phyloP scores from a whole-genome alignment of 2,329 filamentous ascomycete species.

The Rhinocladiella similis region DNA sequence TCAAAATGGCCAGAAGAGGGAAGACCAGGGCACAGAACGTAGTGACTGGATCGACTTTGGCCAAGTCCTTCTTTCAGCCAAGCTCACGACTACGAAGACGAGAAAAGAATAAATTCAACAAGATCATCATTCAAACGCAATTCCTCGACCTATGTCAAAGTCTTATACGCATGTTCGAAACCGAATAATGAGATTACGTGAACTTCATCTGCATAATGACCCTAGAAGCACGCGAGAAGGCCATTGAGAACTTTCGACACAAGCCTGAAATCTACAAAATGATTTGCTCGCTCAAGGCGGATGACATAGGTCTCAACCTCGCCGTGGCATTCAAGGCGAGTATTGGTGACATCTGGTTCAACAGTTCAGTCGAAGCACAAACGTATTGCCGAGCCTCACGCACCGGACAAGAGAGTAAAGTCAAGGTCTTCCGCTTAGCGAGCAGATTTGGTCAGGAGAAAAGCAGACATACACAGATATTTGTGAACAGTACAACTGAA shows the following conservation, averaged over 20 bases:
- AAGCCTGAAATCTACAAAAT: slow-evolving; percentile 46
- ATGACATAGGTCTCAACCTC: slow-evolving; percentile 60
- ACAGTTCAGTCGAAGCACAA: slow-evolving; percentile 61
- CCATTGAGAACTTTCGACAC: slow-evolving; percentile 49
- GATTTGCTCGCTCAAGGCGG: slow-evolving; percentile 57
- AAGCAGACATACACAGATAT: slow-evolving; percentile 61
- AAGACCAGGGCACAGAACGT: slow-evolving; percentile 10
- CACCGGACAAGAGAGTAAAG: slow-evolving; percentile 63
- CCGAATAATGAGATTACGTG: slow-evolving; percentile 50
- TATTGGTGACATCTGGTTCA: slow-evolving; percentile 62
- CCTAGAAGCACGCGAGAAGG: slow-evolving; percentile 44
- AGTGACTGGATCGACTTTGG: slow-evolving; percentile 26
- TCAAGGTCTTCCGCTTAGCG: slow-evolving; percentile 61
- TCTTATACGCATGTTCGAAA: slow-evolving; percentile 50
- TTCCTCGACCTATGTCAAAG: slow-evolving; percentile 57
- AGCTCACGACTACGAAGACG: slow-evolving; percentile 38
- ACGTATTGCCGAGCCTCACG: slow-evolving; percentile 44
- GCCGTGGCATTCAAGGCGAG: slow-evolving; percentile 62
- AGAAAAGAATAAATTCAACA: slow-evolving; percentile 46
- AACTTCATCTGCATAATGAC: slow-evolving; percentile 53
- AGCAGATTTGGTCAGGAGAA: too few species aligned
- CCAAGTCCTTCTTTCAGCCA: slow-evolving; percentile 34
- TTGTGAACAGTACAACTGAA: slow-evolving; percentile 61
- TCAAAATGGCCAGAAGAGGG: neutral
- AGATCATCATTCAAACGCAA: slow-evolving; percentile 63